These are phyloP conservation scores for Fomitopsis pulvina DNA, from an alignment of 768 basidiomycete genomes.

Conservation along the genomic window DNA sequence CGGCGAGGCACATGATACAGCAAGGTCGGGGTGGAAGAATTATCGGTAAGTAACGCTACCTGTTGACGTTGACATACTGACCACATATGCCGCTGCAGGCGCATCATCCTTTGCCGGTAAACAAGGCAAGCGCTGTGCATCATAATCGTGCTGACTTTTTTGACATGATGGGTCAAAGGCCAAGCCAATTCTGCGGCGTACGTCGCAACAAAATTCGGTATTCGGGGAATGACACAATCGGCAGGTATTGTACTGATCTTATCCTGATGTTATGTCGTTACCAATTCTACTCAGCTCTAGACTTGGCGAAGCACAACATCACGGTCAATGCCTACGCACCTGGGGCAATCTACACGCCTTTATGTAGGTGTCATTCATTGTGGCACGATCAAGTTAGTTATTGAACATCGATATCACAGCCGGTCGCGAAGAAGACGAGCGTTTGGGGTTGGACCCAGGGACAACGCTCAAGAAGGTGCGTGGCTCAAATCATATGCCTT, in stretches of 20 bases:
- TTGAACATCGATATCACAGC: too few relatives aligned
- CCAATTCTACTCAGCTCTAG: constrained; percentile 7
- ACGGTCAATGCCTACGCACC: constrained; percentile 32
- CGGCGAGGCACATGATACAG: constrained; percentile 36
- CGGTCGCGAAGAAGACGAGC: too few relatives aligned
- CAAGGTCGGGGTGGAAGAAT: constrained; percentile 37
- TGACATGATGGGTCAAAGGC: too few relatives aligned
- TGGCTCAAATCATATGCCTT: too few relatives aligned
- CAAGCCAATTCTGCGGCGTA: constrained; percentile 21
- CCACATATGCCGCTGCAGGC: neutral
- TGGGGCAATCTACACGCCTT: constrained; percentile 22
- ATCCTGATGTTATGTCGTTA: neutral
- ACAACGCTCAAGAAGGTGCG: too few relatives aligned
- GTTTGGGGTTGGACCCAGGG: too few relatives aligned
- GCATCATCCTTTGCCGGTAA: constrained; percentile 28
- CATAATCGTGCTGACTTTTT: too few relatives aligned
- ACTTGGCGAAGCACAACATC: constrained; percentile 16
- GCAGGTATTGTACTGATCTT: constrained; percentile 22
- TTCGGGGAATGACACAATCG: constrained; percentile 35
- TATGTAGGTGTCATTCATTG: constrained; percentile 23
- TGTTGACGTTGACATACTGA: neutral
- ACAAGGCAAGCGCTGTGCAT: constrained; percentile 21
- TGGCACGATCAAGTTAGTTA: too few relatives aligned
- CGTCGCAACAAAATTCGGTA: constrained; percentile 33
- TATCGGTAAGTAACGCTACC: constrained; percentile 22